Conservation (phyloP, 2,329 filamentous ascomycete genomes). For the Cryphonectria japonica region DNA sequence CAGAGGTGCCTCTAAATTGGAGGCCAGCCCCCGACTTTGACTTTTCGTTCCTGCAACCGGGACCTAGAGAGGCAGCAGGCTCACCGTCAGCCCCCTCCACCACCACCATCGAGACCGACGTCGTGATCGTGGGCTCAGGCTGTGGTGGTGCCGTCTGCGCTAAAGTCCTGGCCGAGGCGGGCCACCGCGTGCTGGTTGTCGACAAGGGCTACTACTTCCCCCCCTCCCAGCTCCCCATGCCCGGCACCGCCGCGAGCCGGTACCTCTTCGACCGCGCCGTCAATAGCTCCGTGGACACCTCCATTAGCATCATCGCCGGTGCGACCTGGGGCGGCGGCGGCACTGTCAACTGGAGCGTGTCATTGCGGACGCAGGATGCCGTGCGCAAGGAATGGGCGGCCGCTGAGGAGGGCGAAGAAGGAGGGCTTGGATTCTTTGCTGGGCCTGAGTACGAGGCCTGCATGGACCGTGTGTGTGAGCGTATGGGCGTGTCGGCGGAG, state of each 20-base stretch:
- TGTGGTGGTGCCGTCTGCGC: conserved; percentile 83
- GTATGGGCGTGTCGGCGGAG: conserved; percentile 74
- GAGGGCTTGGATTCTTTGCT: conserved; percentile 74
- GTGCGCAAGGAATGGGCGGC: conserved; percentile 83
- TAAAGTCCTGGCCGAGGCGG: conserved; percentile 78
- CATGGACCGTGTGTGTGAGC: conserved; percentile 76
- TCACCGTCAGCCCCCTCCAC: conserved; percentile 62
- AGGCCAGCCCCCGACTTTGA: conserved; percentile 54
- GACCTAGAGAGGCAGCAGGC: conserved; percentile 33
- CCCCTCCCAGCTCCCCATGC: conserved; percentile 72
- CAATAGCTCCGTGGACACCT: conserved; percentile 56
- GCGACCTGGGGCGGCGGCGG: conserved; percentile 81
- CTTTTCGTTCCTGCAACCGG: conserved; percentile 63
- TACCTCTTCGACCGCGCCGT: conserved; percentile 73
- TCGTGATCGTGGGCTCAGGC: conserved; percentile 84
- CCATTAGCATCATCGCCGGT: conserved; percentile 65
- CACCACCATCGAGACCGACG: conserved; percentile 74
- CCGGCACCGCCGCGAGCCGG: conserved; percentile 57
- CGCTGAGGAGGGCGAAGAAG: neutral
- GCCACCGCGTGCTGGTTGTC: conserved; percentile 74
- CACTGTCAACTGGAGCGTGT: conserved; percentile 78
- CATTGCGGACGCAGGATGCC: conserved; percentile 68
- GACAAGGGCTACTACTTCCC: conserved; percentile 80
- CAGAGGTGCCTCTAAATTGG: conserved; percentile 56
- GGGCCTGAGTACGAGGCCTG: conserved; percentile 75